Evolutionary conservation across 2,329 filamentous ascomycete genomes (phyloP), one percentile per base, ranked within the genome.

Genomic region (Tolypocladium amazonense): DNA sequence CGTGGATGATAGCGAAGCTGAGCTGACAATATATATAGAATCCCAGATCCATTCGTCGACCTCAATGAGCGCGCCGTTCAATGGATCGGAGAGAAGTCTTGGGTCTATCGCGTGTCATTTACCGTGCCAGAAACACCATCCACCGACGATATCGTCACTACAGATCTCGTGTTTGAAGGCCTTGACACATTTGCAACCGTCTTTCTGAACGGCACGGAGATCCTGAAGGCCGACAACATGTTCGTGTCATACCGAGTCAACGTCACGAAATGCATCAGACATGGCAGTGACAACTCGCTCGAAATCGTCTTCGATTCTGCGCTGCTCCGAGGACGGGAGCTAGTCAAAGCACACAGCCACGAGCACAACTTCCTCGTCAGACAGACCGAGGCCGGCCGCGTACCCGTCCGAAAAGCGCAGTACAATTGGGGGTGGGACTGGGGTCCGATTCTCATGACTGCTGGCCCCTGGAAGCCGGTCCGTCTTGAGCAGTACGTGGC

Each of bases 361-460:
- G 79, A 84, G 63, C 81, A 85, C 67, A 76, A 73, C 6, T 85
- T 81, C 71, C 78, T 70, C 68, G 82, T 69, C 61, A 83, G 69
- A 71, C 81, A 66, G 75, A 82, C 65, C 59, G 83, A 72, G 58
- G 67, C 71, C 25, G 69, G 73, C 38, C 64, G 69, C 3, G 59
- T 71, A 9, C 61, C 64, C 0, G 67, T 71, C 0, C 75, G 86
- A n/a, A 89, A 88, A 67, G 83, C 85, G 0, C 86, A 88, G 69
- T 88, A 86, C 64, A 82, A 88, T 64, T 89, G 84, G 84, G 85
- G 86, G 5, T 89, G 86, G 86, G 86, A 89, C 66, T 88, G 85
- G 86, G 86, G 86, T 0, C 85, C 86, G 1, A 77, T 86, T 8
- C 65, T 88, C 57, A 78, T 85, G 69, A 85, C 84, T 0, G 80